phyloP scores from a whole-genome alignment of 2,329 filamentous ascomycete species.

The Fusarium sp. region DNA sequence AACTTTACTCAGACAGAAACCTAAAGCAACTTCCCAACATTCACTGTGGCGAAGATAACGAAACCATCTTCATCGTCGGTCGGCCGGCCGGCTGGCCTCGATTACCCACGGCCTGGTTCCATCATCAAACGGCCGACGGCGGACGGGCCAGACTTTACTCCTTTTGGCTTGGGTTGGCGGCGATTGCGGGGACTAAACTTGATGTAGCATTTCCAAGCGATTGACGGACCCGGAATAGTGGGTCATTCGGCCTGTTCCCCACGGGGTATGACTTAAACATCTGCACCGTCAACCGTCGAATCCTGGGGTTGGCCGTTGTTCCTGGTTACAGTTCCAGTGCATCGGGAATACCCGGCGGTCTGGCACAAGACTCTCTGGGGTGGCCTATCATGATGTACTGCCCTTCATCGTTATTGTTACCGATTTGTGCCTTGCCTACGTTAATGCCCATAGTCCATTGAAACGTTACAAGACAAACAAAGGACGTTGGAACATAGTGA shows the following conservation, averaged over 20 bases:
- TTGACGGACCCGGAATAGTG: too few relatives aligned
- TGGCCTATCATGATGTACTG: neutral
- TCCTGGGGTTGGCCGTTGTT: fast-evolving
- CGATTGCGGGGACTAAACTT: neutral
- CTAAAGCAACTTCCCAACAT: fast-evolving
- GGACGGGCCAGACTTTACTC: neutral
- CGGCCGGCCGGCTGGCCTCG: neutral
- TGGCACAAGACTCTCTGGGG: fast-evolving
- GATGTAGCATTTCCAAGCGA: neutral
- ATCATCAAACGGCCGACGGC: neutral
- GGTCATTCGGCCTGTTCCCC: neutral
- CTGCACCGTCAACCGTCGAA: neutral
- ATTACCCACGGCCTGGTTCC: too few relatives aligned
- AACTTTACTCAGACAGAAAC: too few relatives aligned
- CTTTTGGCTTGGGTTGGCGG: fast-evolving
- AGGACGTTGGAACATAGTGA: too few relatives aligned
- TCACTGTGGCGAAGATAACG: neutral
- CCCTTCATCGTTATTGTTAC: too few relatives aligned
- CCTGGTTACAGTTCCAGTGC: fast-evolving
- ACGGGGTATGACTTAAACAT: neutral
- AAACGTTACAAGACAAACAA: too few relatives aligned
- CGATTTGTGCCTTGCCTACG: too few relatives aligned
- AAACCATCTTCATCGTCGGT: too few relatives aligned
- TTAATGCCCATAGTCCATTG: too few relatives aligned
- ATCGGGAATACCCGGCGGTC: fast-evolving